phyloP scores from a whole-genome alignment of 1,284 basidiomycete genomes.

The Puccinia hordei region DNA sequence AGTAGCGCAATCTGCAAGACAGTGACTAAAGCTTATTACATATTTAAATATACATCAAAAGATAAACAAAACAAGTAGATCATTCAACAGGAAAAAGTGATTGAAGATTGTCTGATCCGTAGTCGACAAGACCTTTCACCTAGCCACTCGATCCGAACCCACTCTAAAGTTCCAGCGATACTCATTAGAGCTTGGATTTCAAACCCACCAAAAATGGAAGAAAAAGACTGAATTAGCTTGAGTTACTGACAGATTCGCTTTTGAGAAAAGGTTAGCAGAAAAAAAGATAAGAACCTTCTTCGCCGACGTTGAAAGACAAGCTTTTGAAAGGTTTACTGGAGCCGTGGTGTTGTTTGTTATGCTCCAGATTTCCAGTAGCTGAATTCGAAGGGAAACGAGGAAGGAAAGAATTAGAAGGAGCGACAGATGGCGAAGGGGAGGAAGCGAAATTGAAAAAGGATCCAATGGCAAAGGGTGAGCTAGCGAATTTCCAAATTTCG shows the following conservation, averaged over 20 bases:
- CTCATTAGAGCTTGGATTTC: conserved; percentile 67
- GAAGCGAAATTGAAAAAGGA: conserved; percentile 63
- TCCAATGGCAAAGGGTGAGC: conserved; percentile 61
- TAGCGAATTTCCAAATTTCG: conserved; percentile 60
- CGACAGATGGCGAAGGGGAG: conserved; percentile 52
- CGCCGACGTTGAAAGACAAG: conserved; percentile 68
- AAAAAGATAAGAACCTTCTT: conserved; percentile 59
- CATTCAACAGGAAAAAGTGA: conserved; percentile 50
- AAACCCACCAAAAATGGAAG: conserved; percentile 60
- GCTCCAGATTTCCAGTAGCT: background rate
- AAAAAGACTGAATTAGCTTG: conserved; percentile 54
- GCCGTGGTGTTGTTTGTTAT: conserved; percentile 6
- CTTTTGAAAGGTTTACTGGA: conserved; percentile 74
- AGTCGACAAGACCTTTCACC: conserved; percentile 34
- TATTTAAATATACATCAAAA: too few species aligned
- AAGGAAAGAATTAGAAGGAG: background rate
- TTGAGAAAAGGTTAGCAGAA: conserved; percentile 14
- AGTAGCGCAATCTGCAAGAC: too few species aligned
- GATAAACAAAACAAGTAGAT: too few species aligned
- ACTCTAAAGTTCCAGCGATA: conserved; percentile 70
- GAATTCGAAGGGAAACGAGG: background rate
- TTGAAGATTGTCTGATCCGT: conserved; percentile 47
- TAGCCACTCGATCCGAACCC: conserved; percentile 78
- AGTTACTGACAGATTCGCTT: background rate
- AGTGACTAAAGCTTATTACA: too few species aligned